Evolutionary conservation across 2,329 filamentous ascomycete genomes (phyloP).

Genomic region (Monilinia fructigena): DNA sequence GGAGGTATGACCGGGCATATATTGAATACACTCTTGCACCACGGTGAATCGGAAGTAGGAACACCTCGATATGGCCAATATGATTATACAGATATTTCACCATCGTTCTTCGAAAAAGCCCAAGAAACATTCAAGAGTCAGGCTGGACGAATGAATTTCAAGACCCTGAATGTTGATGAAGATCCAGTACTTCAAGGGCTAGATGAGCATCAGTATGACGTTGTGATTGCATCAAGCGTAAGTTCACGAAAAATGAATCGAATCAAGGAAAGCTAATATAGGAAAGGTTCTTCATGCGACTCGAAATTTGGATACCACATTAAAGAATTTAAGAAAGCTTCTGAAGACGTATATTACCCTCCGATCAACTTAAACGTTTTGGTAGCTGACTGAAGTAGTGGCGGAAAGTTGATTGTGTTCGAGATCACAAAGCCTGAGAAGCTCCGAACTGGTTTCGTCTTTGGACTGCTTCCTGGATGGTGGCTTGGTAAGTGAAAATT

Average conservation of each 20-base stretch:
- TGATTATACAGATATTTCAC: slow-evolving; percentile 47
- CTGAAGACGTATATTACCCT: slow-evolving; percentile 31
- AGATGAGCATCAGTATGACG: slow-evolving; percentile 26
- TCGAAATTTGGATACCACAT: slow-evolving; percentile 29
- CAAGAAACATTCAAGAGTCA: slow-evolving; percentile 34
- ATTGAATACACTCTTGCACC: neutral
- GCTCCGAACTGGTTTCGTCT: neutral
- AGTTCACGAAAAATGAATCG: too few species aligned
- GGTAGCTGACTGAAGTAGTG: too few species aligned
- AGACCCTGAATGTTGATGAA: slow-evolving; percentile 32
- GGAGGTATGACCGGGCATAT: neutral
- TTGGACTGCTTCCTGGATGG: slow-evolving; percentile 3
- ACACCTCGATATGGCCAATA: slow-evolving; percentile 37
- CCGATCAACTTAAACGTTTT: too few species aligned
- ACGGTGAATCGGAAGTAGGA: neutral
- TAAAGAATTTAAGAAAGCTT: slow-evolving; percentile 36
- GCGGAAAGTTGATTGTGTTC: slow-evolving; percentile 35
- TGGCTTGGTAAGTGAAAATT: slow-evolving; percentile 29
- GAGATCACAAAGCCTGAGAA: slow-evolving; percentile 28
- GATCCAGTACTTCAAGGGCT: slow-evolving; percentile 28
- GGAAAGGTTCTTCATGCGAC: slow-evolving; percentile 33
- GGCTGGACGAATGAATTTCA: slow-evolving; percentile 32
- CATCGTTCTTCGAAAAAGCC: slow-evolving; percentile 44
- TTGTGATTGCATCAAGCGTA: slow-evolving; percentile 28
- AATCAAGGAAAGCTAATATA: too few species aligned